phyloP scores from a whole-genome alignment of 2,329 filamentous ascomycete species.

The Ophiostoma populinum region DNA sequence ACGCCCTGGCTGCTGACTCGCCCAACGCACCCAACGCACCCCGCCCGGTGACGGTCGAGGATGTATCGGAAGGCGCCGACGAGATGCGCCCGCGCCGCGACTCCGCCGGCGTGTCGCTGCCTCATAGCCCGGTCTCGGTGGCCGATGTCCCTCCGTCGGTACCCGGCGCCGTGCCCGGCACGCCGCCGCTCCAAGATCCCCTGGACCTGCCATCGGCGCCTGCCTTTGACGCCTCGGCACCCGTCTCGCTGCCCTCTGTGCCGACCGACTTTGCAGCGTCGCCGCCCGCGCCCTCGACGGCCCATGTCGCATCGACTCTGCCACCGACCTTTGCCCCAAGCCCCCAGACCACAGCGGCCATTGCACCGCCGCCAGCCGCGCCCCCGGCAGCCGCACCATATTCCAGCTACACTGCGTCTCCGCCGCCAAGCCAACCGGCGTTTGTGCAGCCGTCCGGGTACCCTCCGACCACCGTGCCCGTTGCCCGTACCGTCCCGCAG shows the following conservation, averaged over 20 bases:
- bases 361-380: constrained; percentile 10
- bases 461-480: not conserved
- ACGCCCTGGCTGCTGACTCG: not conserved
- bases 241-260: not conserved
- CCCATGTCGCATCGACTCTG: constrained; percentile 5
- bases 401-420: constrained; percentile 15
- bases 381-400: constrained; percentile 13
- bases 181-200: not conserved
- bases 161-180: constrained; percentile 10
- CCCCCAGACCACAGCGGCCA: not conserved
- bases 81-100: constrained; percentile 13
- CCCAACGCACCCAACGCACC: not conserved
- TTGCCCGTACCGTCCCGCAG: not conserved
- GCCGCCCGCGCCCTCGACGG: constrained; percentile 4
- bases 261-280: no score
- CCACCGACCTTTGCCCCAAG: constrained; percentile 4
- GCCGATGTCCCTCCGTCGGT: no score
- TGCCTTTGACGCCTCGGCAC: not conserved
- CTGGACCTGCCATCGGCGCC: not conserved
- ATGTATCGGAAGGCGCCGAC: no score
- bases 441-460: constrained; percentile 11
- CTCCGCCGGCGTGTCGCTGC: constrained; percentile 18
- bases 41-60: no score
- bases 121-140: constrained; percentile 22
- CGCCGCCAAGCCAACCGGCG: constrained; percentile 12